Evolutionary conservation across 106 monocot genomes (phyloP).

Genomic region (Acorus gramineus): DNA sequence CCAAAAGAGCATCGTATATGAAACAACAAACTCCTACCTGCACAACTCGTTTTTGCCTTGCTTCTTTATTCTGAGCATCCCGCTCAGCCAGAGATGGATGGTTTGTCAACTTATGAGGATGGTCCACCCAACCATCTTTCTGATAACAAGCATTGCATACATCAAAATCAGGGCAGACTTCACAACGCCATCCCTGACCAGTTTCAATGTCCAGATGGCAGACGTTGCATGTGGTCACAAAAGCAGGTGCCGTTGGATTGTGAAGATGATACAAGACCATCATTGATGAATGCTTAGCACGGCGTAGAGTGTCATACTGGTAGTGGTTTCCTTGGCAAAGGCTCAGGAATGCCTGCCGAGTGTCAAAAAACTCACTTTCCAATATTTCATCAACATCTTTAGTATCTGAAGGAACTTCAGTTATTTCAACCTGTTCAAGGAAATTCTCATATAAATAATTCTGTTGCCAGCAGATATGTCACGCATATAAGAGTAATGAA

Average conservation of each 20-base stretch:
- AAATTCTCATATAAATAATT: slow-evolving; percentile 3
- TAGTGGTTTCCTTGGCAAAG: slow-evolving; percentile 98
- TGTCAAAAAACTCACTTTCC: slow-evolving; percentile 95
- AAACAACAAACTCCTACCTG: slow-evolving; percentile 38
- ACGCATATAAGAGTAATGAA: too few relatives aligned
- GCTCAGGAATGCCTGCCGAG: slow-evolving; percentile 85
- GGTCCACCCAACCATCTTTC: slow-evolving; percentile 66
- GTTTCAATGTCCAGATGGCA: slow-evolving; percentile 84
- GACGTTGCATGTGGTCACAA: slow-evolving; percentile 81
- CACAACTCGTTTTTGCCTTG: slow-evolving; percentile 72
- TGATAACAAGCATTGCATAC: slow-evolving; percentile 75
- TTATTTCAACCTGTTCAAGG: slow-evolving; percentile 64
- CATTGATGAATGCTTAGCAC: slow-evolving; percentile 97
- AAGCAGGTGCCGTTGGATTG: slow-evolving; percentile 95
- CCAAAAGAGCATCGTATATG: background rate
- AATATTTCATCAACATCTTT: slow-evolving; percentile 91
- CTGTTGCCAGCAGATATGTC: too few relatives aligned
- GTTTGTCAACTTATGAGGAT: slow-evolving; percentile 80
- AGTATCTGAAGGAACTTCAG: slow-evolving; percentile 57
- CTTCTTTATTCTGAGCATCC: slow-evolving; percentile 89
- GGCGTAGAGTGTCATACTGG: slow-evolving; percentile 91
- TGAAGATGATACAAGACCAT: slow-evolving; percentile 98
- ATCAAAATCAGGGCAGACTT: slow-evolving; percentile 92
- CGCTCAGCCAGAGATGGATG: slow-evolving; percentile 67
- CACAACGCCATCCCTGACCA: slow-evolving; percentile 93